Conservation (phyloP, 1,284 basidiomycete species). For the Pholiota adiposa region DNA sequence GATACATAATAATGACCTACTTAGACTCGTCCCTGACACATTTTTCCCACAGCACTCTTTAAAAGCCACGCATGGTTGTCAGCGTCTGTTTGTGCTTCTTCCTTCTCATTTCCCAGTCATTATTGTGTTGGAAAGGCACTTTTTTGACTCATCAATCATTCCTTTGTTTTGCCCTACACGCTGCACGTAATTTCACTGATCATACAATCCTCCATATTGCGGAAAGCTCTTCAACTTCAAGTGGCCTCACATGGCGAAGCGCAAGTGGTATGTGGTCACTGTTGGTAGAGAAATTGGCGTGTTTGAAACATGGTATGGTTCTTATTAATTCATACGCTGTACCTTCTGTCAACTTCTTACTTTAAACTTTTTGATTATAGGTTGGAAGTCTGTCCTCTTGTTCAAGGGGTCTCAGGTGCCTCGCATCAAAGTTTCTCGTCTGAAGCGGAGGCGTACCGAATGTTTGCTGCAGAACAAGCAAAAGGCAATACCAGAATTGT, state of each 20-base stretch:
- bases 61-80: not conserved
- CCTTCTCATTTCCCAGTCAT: not conserved
- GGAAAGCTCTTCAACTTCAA: too few relatives aligned
- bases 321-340: not conserved
- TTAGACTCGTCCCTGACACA: not conserved
- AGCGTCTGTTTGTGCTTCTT: not conserved
- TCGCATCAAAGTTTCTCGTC: slow-evolving; percentile 46
- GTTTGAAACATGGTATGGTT: slow-evolving; percentile 31
- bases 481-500: slow-evolving; percentile 34
- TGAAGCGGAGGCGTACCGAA: slow-evolving; percentile 43
- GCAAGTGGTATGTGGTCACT: slow-evolving; percentile 30
- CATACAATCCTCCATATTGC: not conserved
- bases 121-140: not conserved
- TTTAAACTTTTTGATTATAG: slow-evolving; percentile 30
- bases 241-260: slow-evolving; percentile 24
- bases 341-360: not conserved
- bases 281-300: slow-evolving; percentile 33
- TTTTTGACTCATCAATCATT: not conserved
- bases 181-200: not conserved
- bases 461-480: slow-evolving; percentile 39
- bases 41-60: not conserved
- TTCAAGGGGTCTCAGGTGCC: slow-evolving; percentile 43
- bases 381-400: slow-evolving; percentile 46
- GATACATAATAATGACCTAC: not conserved
- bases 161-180: not conserved